Conservation (phyloP, 257 asterid species). For the Mentha longifolia region DNA sequence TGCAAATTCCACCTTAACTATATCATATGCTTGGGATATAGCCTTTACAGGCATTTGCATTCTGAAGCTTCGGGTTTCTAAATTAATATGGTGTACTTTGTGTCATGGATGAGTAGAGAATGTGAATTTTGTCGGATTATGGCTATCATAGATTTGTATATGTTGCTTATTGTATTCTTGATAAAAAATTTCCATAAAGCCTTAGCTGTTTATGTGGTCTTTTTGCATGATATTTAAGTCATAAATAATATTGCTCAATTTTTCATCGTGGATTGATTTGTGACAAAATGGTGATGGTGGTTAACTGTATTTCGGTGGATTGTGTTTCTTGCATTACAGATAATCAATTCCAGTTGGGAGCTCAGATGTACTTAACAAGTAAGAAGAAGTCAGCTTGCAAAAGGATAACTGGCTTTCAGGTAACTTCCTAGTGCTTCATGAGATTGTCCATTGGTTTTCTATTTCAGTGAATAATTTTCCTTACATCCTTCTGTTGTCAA, state of each 20-base stretch:
- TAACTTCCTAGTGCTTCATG: conserved; percentile 41
- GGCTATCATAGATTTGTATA: background rate
- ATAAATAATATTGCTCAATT: background rate
- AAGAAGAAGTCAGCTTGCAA: conserved; percentile 80
- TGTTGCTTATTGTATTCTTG: conserved; percentile 9
- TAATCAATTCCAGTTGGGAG: conserved; percentile 65
- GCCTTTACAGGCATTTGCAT: background rate
- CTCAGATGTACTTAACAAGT: conserved; percentile 59
- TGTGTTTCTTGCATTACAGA: conserved; percentile 48
- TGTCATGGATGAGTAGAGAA: background rate
- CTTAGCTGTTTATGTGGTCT: background rate
- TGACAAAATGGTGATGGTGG: background rate
- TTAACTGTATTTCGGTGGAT: conserved; percentile 17
- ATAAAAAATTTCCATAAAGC: background rate
- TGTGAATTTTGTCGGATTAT: no score
- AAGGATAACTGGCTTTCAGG: conserved; percentile 96
- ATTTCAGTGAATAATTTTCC: background rate
- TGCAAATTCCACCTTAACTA: background rate
- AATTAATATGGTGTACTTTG: background rate
- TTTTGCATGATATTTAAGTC: background rate
- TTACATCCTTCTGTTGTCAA: conserved; percentile 1
- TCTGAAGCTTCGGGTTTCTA: background rate
- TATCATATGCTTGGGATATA: background rate
- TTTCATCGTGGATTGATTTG: background rate
- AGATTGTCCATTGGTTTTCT: conserved; percentile 10